Conservation (phyloP, 257 asterid species). For the Solanum chilense region DNA sequence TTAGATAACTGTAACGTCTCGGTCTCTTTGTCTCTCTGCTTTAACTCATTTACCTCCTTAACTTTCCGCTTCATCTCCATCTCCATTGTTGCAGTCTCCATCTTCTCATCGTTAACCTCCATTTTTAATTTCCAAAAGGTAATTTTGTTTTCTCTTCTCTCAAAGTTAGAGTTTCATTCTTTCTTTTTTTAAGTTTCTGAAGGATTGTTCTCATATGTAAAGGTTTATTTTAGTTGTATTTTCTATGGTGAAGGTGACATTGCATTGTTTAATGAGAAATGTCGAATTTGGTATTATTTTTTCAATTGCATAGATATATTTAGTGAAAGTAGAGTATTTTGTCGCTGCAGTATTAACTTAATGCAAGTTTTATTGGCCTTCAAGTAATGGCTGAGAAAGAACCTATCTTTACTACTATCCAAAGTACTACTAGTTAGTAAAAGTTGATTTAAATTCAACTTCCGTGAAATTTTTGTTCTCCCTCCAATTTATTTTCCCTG, state of each 20-base stretch:
- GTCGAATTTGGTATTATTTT: background rate
- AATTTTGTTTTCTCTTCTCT: background rate
- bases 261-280: background rate
- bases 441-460: background rate
- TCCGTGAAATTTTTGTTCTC: background rate
- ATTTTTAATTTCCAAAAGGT: background rate
- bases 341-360: background rate
- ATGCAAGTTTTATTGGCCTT: background rate
- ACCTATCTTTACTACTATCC: background rate
- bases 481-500: background rate
- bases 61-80: background rate
- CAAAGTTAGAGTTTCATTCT: background rate
- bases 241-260: background rate
- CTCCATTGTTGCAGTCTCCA: background rate
- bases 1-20: too few relatives aligned
- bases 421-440: background rate
- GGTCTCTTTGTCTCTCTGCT: too few relatives aligned
- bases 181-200: too few relatives aligned
- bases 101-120: background rate
- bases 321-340: background rate
- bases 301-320: background rate
- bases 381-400: background rate
- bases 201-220: too few relatives aligned
- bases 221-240: too few relatives aligned
- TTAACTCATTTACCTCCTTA: too few relatives aligned